Evolutionary conservation across 202 grass and related monocot species (phyloP).

Genomic region (Brachypodium distachyon): DNA sequence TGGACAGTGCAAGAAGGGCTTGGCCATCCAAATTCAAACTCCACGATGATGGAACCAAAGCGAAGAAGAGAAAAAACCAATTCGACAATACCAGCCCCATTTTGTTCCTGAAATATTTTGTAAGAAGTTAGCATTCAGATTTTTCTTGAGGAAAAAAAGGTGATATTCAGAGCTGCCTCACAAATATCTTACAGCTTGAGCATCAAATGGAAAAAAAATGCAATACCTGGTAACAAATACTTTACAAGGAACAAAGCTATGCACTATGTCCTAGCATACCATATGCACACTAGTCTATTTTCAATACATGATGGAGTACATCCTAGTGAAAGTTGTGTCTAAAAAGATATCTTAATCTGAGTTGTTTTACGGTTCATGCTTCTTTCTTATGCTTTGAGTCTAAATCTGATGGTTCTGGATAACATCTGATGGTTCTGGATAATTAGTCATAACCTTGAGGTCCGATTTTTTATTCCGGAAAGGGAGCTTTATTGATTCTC

Average conservation of each 20-base stretch:
- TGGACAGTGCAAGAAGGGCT: constrained; percentile 49
- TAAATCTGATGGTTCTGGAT: neutral
- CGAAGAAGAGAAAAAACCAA: constrained; percentile 13
- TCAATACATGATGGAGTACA: too few species aligned
- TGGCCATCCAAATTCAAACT: constrained; percentile 57
- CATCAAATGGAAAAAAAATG: neutral
- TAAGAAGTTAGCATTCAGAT: neutral
- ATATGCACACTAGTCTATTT: too few species aligned
- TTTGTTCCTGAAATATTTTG: constrained; percentile 16
- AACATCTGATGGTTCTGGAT: neutral
- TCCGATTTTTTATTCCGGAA: too few species aligned
- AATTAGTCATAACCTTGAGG: too few species aligned
- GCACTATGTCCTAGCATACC: neutral
- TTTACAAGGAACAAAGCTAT: neutral
- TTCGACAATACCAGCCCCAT: constrained; percentile 32
- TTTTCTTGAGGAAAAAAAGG: too few species aligned
- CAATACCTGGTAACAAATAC: neutral
- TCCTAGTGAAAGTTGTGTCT: too few species aligned
- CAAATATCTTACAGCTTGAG: neutral
- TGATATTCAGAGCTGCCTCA: too few species aligned
- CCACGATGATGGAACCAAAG: constrained; percentile 17
- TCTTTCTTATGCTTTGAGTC: neutral
- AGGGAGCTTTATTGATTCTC: too few species aligned
- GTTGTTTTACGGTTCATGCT: neutral
- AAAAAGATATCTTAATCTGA: neutral